These are phyloP conservation scores for Isochrysis galbana DNA, from an alignment of 78 protist genomes.

Conservation along the genomic window DNA sequence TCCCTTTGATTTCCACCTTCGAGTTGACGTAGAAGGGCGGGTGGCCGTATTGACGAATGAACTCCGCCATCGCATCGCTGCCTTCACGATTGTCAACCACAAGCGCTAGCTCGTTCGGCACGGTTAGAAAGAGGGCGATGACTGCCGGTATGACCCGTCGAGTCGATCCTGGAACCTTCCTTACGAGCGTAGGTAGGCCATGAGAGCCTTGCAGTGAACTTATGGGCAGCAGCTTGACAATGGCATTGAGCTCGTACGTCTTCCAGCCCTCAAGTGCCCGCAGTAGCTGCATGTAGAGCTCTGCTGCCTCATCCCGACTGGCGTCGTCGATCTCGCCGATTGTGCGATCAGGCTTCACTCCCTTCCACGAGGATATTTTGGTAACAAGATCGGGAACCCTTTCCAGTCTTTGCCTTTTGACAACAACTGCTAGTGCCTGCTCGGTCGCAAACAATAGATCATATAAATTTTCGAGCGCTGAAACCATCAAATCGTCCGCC, in stretches of 20 bases:
- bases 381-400: too few relatives aligned
- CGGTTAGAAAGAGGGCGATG: background rate
- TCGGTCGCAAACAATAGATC: background rate
- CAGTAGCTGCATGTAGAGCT: background rate
- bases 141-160: background rate
- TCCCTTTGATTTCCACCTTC: background rate
- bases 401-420: background rate
- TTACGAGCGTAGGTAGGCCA: background rate
- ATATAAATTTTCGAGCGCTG: background rate
- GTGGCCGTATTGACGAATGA: background rate
- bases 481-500: background rate
- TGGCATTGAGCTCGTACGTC: background rate
- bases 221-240: background rate
- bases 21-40: background rate
- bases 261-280: background rate
- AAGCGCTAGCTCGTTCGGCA: background rate
- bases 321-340: background rate
- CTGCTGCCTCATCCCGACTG: background rate
- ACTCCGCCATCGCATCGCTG: too few relatives aligned
- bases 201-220: background rate
- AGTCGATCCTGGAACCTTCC: too few relatives aligned
- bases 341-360: background rate
- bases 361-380: background rate
- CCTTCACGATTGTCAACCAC: background rate
- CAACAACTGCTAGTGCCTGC: background rate